A percentile compares a stretch with the other conserved stretches of the same genome.
Conservation (phyloP, 495 filamentous ascomycete species). For the Viridothelium virens region DNA sequence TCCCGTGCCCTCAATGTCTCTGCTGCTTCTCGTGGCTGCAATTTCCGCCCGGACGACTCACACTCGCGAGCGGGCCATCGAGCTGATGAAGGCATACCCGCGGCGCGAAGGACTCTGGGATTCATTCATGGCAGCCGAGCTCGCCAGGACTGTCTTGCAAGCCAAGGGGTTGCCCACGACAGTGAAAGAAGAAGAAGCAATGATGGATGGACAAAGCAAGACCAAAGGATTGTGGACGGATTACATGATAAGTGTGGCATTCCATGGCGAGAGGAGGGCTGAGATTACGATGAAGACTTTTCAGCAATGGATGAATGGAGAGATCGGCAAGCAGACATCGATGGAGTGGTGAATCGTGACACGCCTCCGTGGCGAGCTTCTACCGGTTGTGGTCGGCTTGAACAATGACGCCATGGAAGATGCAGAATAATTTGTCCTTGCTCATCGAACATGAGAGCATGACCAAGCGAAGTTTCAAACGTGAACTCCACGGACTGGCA, state of each 20-base stretch:
- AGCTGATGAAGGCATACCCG: conserved; percentile 45
- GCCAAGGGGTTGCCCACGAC: conserved; percentile 38
- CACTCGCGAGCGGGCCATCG: conserved; percentile 49
- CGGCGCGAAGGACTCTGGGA: conserved; percentile 59
- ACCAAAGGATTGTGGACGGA: neutral
- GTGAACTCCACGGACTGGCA: no score
- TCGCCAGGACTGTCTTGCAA: conserved; percentile 34
- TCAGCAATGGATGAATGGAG: conserved; percentile 3
- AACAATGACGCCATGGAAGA: no score
- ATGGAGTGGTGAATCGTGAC: neutral
- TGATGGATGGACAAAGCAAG: conserved; percentile 22
- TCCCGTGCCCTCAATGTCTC: neutral
- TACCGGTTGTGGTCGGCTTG: no score
- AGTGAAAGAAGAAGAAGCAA: conserved; percentile 47
- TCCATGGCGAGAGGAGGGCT: neutral
- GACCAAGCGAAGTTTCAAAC: no score
- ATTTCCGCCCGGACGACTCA: conserved; percentile 39
- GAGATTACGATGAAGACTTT: conserved; percentile 1
- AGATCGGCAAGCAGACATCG: neutral
- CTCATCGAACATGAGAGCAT: no score
- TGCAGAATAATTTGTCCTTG: no score
- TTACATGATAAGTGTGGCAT: neutral
- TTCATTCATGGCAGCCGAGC: conserved; percentile 47
- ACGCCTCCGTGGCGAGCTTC: no score
- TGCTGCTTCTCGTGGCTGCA: neutral